phyloP scores from a whole-genome alignment of 2,329 filamentous ascomycete species.

The Cladorrhinum sp. region DNA sequence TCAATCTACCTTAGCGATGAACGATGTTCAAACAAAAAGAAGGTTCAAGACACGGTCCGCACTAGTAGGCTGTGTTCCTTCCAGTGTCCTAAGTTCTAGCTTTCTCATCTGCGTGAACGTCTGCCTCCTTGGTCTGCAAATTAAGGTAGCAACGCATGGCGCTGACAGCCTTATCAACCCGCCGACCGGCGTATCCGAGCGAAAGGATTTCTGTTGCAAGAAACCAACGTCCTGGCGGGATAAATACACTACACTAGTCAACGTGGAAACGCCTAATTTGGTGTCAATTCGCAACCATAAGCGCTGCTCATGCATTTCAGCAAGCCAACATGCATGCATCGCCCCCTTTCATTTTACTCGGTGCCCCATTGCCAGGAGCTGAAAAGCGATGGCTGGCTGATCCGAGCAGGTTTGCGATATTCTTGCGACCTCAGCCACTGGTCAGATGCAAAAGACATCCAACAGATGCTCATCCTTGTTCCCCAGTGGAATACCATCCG shows the following conservation, averaged over 20 bases:
- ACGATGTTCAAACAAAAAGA: too few relatives aligned
- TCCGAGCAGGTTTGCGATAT: not conserved
- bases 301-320: not conserved
- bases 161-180: not conserved
- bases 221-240: not conserved
- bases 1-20: too few relatives aligned
- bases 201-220: too few relatives aligned
- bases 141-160: too few relatives aligned
- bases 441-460: not conserved
- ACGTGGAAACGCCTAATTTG: not conserved
- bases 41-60: not conserved
- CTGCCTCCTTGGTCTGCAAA: too few relatives aligned
- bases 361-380: not conserved
- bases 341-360: not conserved
- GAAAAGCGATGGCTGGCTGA: not conserved
- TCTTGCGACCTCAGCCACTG: not conserved
- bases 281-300: not conserved
- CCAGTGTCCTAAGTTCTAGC: too few relatives aligned
- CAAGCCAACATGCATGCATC: not conserved
- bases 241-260: too few relatives aligned
- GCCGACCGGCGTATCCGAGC: not conserved
- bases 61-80: too few relatives aligned
- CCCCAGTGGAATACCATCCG: not conserved
- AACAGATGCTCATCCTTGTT: conserved; percentile 1
- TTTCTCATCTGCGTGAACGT: too few relatives aligned